Conservation (phyloP, 2,329 filamentous ascomycete species). For the Pseudonectria buxi region DNA sequence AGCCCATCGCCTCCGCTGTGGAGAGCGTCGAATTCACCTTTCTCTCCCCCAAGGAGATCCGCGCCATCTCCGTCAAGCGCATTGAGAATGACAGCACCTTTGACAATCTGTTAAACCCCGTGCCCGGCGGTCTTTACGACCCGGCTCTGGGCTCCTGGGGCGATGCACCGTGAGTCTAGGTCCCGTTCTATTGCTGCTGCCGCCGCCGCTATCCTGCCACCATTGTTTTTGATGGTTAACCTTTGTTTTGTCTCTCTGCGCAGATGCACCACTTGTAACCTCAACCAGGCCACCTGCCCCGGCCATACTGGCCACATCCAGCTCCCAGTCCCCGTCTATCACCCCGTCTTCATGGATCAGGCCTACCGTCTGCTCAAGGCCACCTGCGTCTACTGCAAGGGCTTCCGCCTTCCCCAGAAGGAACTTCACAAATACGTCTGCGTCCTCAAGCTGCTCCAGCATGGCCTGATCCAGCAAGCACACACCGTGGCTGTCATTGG, state of each 20-base stretch:
- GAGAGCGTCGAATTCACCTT: conserved; percentile 85
- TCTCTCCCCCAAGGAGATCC: conserved; percentile 75
- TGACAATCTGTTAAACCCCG: conserved; percentile 81
- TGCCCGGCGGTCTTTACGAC: conserved; percentile 89
- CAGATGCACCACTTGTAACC: conserved; percentile 88
- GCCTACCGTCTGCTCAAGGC: conserved; percentile 76
- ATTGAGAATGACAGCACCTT: conserved; percentile 94
- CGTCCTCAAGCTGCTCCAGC: conserved; percentile 78
- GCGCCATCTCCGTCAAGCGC: conserved; percentile 82
- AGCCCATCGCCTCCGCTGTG: conserved; percentile 77
- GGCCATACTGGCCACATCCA: conserved; percentile 95
- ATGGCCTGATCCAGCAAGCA: conserved; percentile 70
- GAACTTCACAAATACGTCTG: conserved; percentile 74
- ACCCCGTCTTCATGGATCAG: conserved; percentile 95
- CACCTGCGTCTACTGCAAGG: conserved; percentile 86
- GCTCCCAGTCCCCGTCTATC: conserved; percentile 86
- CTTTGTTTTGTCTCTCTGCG: background rate
- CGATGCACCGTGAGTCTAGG: conserved; percentile 60
- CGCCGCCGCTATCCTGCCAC: conserved; percentile 6
- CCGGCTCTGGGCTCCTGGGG: conserved; percentile 84
- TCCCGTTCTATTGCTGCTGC: background rate
- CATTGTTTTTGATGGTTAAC: conserved; percentile 3
- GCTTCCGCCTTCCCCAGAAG: conserved; percentile 70
- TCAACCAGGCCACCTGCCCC: conserved; percentile 74
- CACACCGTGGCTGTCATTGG: conserved; percentile 48